Evolutionary conservation across 371 early-diverging fungal species (phyloP), one percentile per base, ranked within the genome.

Genomic region (Mortierella sp.): DNA sequence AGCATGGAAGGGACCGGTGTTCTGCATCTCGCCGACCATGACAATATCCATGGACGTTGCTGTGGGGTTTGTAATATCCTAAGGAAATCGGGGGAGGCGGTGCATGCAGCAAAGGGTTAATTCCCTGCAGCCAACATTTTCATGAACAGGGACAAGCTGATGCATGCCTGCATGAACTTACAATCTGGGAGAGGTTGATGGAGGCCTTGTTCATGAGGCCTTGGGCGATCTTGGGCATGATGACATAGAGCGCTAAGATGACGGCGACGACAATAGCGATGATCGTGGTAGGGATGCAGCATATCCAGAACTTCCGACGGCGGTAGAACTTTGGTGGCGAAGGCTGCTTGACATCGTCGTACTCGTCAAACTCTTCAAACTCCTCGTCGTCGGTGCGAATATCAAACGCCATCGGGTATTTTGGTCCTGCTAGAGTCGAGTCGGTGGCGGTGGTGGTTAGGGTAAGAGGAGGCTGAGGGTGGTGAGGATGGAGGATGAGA

Each of bases 201-300:
- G 51, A 47, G n/a, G 77, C 50, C 58, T 76, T 76, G 65, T 76
- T 65, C 77, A 76, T 76, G 27, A 76, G 37, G 14, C 66, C 62
- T 47, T 89, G 89, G 46, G 86, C 86, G 57, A 89, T 83, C 79
- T 84, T 86, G 29, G 87, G 87, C 81, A 89, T 84, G 48, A 84
- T 82, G 4, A 89, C 89, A 63, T 81, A 86, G 16, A 86, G 71
- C 5, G 77, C 69, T 8, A 88, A 60, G 6, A 82, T 54, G 14
- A 88, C 84, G 4, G 79, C 82, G 19, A 88, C 83, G 2, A 86
- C 70, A 17, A 82, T 60, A n/a, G 81, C 64, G 34, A 86, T 82
- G 45, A 83, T 82, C 16, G 79, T 74, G 37, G 71, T 67, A 6
- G 82, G 79, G 7, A 82, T 79, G 57, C 88, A 88, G 53, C 80